Percentiles rank a stretch among this genome's conserved stretches.
These are phyloP conservation scores for Adiantum capillusveneris DNA, from an alignment of 75 land plant species.

Conservation along the genomic window DNA sequence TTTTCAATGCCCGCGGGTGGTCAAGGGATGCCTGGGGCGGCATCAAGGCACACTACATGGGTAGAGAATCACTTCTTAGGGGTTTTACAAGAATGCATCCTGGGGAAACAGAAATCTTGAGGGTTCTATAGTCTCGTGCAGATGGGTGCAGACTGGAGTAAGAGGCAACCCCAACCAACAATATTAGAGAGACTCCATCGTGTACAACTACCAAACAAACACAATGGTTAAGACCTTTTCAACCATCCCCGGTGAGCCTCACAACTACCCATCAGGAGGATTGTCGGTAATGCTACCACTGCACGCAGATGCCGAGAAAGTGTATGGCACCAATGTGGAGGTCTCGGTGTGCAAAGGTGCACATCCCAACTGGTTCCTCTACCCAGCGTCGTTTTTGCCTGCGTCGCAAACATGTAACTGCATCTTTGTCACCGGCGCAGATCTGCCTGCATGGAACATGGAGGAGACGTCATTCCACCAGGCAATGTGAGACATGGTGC, in stretches of 20 bases:
- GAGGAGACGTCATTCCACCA: conserved; percentile 46
- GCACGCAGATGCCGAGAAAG: not conserved
- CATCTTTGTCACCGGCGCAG: conserved; percentile 34
- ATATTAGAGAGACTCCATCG: conserved; percentile 44
- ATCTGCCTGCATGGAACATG: conserved; percentile 46
- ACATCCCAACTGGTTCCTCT: conserved; percentile 12
- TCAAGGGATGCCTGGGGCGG: too few relatives aligned
- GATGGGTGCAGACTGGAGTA: too few relatives aligned
- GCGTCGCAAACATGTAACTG: conserved; percentile 35
- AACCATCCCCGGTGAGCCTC: conserved; percentile 45
- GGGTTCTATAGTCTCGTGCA: too few relatives aligned
- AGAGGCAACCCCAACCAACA: too few relatives aligned
- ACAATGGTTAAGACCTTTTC: conserved; percentile 34
- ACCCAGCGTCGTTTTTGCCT: not conserved
- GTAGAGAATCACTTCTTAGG: too few relatives aligned
- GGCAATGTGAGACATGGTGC: conserved; percentile 28
- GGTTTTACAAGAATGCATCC: too few relatives aligned
- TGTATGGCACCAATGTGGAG: not conserved
- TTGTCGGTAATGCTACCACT: conserved; percentile 33
- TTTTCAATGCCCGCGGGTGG: too few relatives aligned
- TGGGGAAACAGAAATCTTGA: too few relatives aligned
- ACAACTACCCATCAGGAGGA: conserved; percentile 45
- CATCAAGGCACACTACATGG: too few relatives aligned
- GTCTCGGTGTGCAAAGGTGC: conserved; percentile 71
- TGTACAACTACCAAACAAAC: conserved; percentile 38